Conservation (phyloP, 208 protist species). For the Spongospora subterranea region DNA sequence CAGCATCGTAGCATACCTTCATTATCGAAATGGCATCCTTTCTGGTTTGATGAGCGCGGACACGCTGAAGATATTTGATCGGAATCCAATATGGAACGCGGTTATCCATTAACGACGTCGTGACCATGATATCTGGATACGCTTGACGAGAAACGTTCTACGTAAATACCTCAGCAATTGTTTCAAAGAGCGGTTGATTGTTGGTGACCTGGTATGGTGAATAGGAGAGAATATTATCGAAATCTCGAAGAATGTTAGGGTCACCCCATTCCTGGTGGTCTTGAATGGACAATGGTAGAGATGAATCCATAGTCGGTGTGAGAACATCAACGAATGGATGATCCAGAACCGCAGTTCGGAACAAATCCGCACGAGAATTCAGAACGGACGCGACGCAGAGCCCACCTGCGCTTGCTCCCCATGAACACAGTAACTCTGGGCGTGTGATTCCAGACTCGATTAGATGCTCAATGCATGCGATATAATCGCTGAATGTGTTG, state of each 20-base stretch:
- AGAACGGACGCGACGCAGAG: not conserved
- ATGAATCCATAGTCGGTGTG: constrained; percentile 11
- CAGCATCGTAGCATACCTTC: not conserved
- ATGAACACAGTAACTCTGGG: not conserved
- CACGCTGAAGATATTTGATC: constrained; percentile 1
- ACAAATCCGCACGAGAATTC: constrained; percentile 2
- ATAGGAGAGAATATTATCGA: constrained; percentile 14
- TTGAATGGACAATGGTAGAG: constrained; percentile 6
- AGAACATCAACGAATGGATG: constrained; percentile 25
- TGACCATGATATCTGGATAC: constrained; percentile 26
- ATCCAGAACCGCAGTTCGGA: not conserved
- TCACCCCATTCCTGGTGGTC: not conserved
- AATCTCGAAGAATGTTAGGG: not conserved
- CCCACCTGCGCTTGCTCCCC: not conserved
- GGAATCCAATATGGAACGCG: not conserved
- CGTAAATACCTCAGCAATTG: not conserved
- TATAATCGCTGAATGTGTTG: constrained; percentile 21
- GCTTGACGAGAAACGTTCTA: not conserved
- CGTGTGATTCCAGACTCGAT: not conserved
- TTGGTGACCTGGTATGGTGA: constrained; percentile 24
- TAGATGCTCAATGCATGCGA: constrained; percentile 41
- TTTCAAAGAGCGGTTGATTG: constrained; percentile 15
- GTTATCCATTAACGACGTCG: not conserved
- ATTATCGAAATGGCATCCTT: not conserved
- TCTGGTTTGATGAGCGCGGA: not conserved